These are phyloP conservation scores for Peronospora tabacina DNA, from an alignment of 352 stramenopile genomes.

Conservation along the genomic window DNA sequence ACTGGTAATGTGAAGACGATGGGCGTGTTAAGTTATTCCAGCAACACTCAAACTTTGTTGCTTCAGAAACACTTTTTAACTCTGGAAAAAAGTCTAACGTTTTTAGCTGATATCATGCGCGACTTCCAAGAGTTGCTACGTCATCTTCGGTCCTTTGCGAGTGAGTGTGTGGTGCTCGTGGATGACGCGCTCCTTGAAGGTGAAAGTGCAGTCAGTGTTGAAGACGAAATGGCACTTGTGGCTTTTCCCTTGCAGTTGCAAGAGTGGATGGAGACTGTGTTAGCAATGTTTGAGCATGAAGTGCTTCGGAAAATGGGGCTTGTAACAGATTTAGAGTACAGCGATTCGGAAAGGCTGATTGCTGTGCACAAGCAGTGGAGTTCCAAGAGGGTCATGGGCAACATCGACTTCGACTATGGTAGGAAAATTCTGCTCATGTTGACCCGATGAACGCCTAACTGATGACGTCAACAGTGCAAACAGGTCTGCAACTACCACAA, in stretches of 20 bases:
- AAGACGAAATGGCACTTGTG: conserved; percentile 14
- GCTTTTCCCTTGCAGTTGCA: conserved; percentile 28
- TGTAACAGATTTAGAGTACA: conserved; percentile 47
- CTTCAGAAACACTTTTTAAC: conserved; percentile 59
- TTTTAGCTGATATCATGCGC: conserved; percentile 44
- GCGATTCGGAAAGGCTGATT: conserved; percentile 31
- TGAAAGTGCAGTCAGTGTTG: conserved; percentile 16
- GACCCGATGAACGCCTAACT: neutral
- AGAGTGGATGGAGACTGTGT: conserved; percentile 74
- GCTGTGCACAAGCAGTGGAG: conserved; percentile 41
- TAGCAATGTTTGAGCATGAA: conserved; percentile 61
- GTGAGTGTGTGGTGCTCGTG: conserved; percentile 28
- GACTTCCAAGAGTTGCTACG: conserved; percentile 42
- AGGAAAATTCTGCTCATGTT: conserved; percentile 4
- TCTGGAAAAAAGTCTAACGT: conserved; percentile 55
- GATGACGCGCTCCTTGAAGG: conserved; percentile 22
- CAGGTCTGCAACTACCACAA: conserved; percentile 33
- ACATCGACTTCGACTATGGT: conserved; percentile 50
- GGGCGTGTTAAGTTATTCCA: conserved; percentile 41
- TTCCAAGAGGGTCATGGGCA: conserved; percentile 27
- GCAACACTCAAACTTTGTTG: conserved; percentile 33
- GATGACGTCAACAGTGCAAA: conserved; percentile 26
- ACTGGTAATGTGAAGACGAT: conserved; percentile 17
- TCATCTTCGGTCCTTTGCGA: conserved; percentile 34
- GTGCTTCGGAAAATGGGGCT: conserved; percentile 47